These are phyloP conservation scores for Monilinia aucupariae DNA, from an alignment of 2,329 filamentous ascomycete species.

Conservation along the genomic window DNA sequence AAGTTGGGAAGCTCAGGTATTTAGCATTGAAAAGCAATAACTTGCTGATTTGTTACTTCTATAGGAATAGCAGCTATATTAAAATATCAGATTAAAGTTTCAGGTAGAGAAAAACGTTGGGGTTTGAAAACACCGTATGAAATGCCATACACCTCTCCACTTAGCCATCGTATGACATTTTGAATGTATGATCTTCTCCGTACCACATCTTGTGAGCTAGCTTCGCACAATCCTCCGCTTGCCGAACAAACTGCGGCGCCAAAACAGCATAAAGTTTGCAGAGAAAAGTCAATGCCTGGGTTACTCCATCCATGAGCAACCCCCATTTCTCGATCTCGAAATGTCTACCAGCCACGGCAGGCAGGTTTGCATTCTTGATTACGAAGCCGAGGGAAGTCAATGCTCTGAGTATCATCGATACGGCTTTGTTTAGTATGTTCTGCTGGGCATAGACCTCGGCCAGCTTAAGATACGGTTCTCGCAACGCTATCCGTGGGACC, in stretches of 20 bases:
- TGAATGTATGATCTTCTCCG: constrained; percentile 22
- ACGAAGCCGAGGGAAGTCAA: constrained; percentile 19
- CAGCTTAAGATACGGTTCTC: constrained; percentile 17
- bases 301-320: background rate
- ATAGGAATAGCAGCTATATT: too few relatives aligned
- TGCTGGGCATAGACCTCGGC: constrained; percentile 13
- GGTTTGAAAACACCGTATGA: too few relatives aligned
- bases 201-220: constrained; percentile 19
- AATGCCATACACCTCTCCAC: background rate
- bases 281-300: constrained; percentile 16
- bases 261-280: constrained; percentile 15
- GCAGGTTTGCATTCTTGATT: constrained; percentile 16
- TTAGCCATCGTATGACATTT: constrained; percentile 9
- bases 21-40: too few relatives aligned
- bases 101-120: too few relatives aligned
- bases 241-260: constrained; percentile 9
- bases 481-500: constrained; percentile 18
- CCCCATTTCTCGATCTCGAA: constrained; percentile 21
- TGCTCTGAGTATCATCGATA: constrained; percentile 12
- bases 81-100: too few relatives aligned
- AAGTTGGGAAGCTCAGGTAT: too few relatives aligned
- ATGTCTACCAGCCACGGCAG: background rate
- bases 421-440: background rate
- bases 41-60: too few relatives aligned
- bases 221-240: constrained; percentile 8